Evolutionary conservation across 495 filamentous ascomycete species (phyloP), one percentile per base, ranked within the genome.

Genomic region (Chlorociboria aeruginascens): DNA sequence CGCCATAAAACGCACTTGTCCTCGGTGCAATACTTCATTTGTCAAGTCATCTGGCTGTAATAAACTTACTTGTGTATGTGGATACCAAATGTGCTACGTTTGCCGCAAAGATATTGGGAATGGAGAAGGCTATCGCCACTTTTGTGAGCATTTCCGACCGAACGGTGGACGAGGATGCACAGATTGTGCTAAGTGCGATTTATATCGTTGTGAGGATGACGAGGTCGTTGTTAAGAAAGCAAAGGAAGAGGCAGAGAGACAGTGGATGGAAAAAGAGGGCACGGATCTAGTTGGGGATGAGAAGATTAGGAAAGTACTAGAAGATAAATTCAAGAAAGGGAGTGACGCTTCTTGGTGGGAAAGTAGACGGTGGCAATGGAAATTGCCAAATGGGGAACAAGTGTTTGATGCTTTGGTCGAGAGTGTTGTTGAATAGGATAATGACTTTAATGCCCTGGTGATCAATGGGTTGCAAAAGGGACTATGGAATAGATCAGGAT

Each of bases 11-110:
- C 86, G 92, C 35, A 95, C 89, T 13, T 98, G 92, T 62, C 92
- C 92, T 8, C 74, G 78, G 45, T 98, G 92, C 68, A 78, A 83
- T 49, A 80, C 88, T 20, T 85, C 83, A 12, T 96, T 98, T 58
- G 83, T 98, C 63, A 96, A 96, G 59, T 79, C 75, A 2, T 80
- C 82, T 31, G 92, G 92, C 50, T 98, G 92, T 71, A 98, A 98
- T 67, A 96, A 95, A 63, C 66, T 98, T 12, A 89, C 85, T n/a
- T 98, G 92, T 61, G 74, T 86, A n/a, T 98, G 92, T 62, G 89
- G 92, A 0, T 98, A 96, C 64, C 81, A 82, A 50, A 98, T 98
- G 92, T 98, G 92, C 67, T 96, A 94, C 51, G 74, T 94, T 35
- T 94, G 85, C 59, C 82, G 85, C 25, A 73, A 73, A 54, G 71